A percentile compares a stretch with the other conserved stretches of the same genome.
These are phyloP conservation scores for Spiraea crenata DNA, from an alignment of 331 rosid species.

Conservation along the genomic window DNA sequence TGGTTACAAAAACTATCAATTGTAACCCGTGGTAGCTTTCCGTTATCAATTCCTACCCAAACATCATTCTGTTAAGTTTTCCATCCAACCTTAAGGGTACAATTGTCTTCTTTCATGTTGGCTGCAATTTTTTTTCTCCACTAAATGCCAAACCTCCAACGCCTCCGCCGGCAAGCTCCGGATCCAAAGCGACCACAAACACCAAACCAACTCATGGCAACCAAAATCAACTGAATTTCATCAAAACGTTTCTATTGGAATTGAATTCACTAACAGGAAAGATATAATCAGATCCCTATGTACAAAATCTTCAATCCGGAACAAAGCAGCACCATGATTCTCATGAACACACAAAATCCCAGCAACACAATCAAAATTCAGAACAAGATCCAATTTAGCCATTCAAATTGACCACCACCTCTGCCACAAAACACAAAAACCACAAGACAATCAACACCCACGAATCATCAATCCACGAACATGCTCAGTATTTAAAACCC, in stretches of 20 bases:
- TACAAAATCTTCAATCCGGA: neutral
- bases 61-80: too few species aligned
- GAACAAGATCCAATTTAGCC: constrained; percentile 38
- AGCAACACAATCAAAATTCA: constrained; percentile 25
- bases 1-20: too few species aligned
- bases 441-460: neutral
- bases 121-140: too few species aligned
- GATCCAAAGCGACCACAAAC: too few species aligned
- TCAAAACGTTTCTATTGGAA: neutral
- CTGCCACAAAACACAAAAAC: neutral
- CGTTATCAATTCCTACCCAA: too few species aligned
- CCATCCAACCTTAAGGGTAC: too few species aligned
- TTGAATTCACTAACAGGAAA: neutral
- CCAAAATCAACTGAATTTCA: neutral
- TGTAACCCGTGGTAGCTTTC: too few species aligned
- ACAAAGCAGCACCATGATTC: neutral
- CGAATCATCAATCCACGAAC: neutral
- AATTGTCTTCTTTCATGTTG: too few species aligned
- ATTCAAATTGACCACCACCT: neutral
- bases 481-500: neutral
- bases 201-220: neutral
- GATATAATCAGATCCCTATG: constrained; percentile 35
- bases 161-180: too few species aligned
- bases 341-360: neutral
- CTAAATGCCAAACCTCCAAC: too few species aligned